Base-by-base conservation (phyloP, 108 stramenopile species). In the Epithemia pelagica region DNA sequence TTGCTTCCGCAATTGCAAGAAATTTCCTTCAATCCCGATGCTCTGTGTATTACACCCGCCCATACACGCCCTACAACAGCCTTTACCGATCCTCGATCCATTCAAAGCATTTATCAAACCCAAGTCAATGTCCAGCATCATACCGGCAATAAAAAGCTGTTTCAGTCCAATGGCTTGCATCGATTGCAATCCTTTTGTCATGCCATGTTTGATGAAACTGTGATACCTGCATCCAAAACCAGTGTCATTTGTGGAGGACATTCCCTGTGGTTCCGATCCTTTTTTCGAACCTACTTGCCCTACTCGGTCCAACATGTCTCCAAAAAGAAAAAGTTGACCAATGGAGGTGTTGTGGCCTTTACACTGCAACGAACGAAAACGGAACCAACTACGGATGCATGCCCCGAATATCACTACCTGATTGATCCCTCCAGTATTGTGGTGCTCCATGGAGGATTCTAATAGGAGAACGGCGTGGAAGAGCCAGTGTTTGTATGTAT, bases 11-110 rank as follows among this genome's bases (percentile, higher is more conserved):
- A 79, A 37, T 76, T 96, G 15, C 92, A 94, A 71, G 95, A 96
- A 69, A 92, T 91, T 32, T 83, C 82, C 27, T 68, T 75, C 55
- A 96, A 96, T 73, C 87, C 91, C 0, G 95, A 96, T 75, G 93
- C 95, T 2, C 69, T 88, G 19, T 78, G 75, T 56, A 91, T 96
- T 54, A 79, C 90, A 2, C 89, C 89, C 2, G 66, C 89, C 1
- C 24, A 72, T 3, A 73, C 69, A 7, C 55, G 46, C n/a, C 74
- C 82, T 0, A 67, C 76, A 25, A 68, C 80, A 0, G 80, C 89
- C 0, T 91, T 80, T 84, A 90, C 82, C 29, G 93, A 94, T 68
- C 81, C 64, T 51, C 69, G 59, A 27, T 68, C 29, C 18, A 15
- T 46, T 10, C 61, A 80, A 58, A 52, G 59, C 22, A 72, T 81